phyloP scores from a whole-genome alignment of 2,329 filamentous ascomycete genomes.

The Fusarium sororula region DNA sequence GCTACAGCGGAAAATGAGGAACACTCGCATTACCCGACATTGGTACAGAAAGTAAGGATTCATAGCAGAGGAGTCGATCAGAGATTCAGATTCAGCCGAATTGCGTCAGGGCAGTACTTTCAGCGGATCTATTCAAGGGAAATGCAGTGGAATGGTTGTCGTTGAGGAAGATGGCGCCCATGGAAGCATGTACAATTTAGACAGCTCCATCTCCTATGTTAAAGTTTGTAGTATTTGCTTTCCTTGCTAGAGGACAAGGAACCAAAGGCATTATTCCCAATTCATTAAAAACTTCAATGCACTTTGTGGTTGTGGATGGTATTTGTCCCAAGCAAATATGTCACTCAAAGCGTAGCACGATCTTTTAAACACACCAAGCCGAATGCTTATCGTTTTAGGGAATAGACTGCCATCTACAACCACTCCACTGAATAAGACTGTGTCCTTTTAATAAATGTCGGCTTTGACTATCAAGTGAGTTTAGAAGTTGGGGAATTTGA shows the following conservation, averaged over 20 bases:
- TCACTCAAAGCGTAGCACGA: not conserved
- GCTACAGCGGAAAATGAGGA: conserved; percentile 79
- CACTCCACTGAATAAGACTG: not conserved
- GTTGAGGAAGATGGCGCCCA: not conserved
- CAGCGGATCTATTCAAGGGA: not conserved
- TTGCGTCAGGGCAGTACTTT: not conserved
- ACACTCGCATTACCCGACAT: conserved; percentile 64
- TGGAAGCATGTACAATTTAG: not conserved
- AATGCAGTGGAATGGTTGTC: not conserved
- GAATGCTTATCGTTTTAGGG: not conserved
- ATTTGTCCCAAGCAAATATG: not conserved
- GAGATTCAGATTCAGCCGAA: not conserved
- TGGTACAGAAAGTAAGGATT: conserved; percentile 65
- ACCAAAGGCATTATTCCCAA: not conserved
- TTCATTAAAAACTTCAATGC: not conserved
- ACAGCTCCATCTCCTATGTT: conserved; percentile 5
- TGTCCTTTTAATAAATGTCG: not conserved
- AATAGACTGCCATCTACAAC: not conserved
- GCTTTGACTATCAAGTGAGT: not conserved
- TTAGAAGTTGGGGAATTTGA: not conserved
- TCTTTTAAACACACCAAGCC: not conserved
- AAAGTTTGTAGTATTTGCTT: conserved; percentile 2
- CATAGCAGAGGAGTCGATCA: not conserved
- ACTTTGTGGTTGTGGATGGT: not conserved
- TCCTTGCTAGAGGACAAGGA: not conserved